Evolutionary conservation across 1,139 yeast species (phyloP).

Genomic region (Suhomyces panamericanus): DNA sequence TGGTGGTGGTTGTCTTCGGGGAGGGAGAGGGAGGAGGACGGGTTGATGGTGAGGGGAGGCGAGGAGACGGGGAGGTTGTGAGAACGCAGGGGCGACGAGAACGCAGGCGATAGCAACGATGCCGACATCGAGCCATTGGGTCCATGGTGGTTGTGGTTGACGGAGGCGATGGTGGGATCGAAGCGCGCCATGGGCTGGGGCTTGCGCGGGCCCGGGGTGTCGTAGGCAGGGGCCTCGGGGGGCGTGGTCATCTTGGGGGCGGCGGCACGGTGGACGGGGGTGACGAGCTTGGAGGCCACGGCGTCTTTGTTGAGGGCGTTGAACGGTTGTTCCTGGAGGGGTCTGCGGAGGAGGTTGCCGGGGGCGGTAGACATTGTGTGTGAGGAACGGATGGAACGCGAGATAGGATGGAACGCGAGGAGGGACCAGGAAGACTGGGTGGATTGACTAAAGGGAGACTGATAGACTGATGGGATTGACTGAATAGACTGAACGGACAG

Average conservation of each 20-base stretch:
- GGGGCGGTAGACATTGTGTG: constrained; percentile 13
- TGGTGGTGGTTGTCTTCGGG: constrained; percentile 1
- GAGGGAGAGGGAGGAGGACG: constrained; percentile 16
- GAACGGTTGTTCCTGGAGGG: constrained; percentile 19
- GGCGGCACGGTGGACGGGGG: constrained; percentile 3
- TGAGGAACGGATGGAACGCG: neutral
- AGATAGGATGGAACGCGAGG: neutral
- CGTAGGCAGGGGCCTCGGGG: constrained; percentile 27
- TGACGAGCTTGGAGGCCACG: constrained; percentile 13
- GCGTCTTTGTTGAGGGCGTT: constrained; percentile 8
- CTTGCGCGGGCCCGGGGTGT: constrained; percentile 21
- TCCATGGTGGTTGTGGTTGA: neutral
- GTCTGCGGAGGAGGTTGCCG: constrained; percentile 16
- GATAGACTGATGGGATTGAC: neutral
- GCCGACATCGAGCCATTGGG: constrained; percentile 1
- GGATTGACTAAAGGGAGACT: too few relatives aligned
- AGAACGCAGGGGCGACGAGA: constrained; percentile 43
- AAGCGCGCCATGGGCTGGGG: constrained; percentile 1
- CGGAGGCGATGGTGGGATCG: constrained; percentile 10
- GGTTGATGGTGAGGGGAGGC: constrained; percentile 18
- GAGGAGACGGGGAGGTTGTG: constrained; percentile 6
- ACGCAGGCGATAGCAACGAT: constrained; percentile 47
- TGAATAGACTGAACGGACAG: neutral
- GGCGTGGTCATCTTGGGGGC: constrained; percentile 39
- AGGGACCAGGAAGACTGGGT: neutral